Percentiles rank a stretch among this genome's conserved stretches.
phyloP scores from a whole-genome alignment of 208 protist genomes.

The Crithidia fasciculata region DNA sequence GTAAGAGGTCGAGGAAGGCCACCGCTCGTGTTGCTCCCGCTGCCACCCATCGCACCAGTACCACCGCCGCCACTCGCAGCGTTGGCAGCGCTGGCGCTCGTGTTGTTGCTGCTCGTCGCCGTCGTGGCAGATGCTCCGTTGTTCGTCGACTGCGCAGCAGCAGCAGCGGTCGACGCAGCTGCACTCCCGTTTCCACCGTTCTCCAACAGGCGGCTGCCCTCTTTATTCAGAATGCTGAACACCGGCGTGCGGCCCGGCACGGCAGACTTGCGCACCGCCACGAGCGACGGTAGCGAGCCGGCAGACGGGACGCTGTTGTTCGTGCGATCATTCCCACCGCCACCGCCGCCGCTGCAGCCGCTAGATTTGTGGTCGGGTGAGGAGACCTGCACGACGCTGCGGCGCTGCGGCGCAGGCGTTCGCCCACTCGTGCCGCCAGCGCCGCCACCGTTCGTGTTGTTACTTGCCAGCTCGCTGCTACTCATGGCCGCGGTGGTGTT shows the following conservation, averaged over 20 bases:
- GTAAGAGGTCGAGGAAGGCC: not conserved
- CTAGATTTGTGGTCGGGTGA: constrained; percentile 11
- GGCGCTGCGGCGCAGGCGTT: constrained; percentile 14
- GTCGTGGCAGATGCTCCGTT: not conserved
- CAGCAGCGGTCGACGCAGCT: not conserved
- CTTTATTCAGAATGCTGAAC: constrained; percentile 59
- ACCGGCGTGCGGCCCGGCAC: constrained; percentile 38
- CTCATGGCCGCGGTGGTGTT: not conserved
- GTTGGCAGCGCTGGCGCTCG: not conserved
- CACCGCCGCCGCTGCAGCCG: not conserved
- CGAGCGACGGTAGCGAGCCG: constrained; percentile 27
- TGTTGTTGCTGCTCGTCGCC: constrained; percentile 5
- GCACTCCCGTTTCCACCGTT: not conserved
- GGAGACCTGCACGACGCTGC: constrained; percentile 26
- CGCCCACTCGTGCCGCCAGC: too few species aligned
- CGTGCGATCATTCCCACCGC: not conserved
- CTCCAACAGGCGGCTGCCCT: constrained; percentile 33
- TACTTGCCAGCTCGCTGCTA: not conserved
- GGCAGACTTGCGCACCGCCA: constrained; percentile 25
- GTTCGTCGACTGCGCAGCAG: not conserved
- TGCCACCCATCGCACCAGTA: not conserved
- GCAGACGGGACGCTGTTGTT: not conserved
- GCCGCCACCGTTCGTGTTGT: too few species aligned
- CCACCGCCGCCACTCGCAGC: not conserved
- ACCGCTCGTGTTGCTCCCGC: constrained; percentile 1